phyloP scores from a whole-genome alignment of 2,329 filamentous ascomycete genomes.

The Cytospora mali region DNA sequence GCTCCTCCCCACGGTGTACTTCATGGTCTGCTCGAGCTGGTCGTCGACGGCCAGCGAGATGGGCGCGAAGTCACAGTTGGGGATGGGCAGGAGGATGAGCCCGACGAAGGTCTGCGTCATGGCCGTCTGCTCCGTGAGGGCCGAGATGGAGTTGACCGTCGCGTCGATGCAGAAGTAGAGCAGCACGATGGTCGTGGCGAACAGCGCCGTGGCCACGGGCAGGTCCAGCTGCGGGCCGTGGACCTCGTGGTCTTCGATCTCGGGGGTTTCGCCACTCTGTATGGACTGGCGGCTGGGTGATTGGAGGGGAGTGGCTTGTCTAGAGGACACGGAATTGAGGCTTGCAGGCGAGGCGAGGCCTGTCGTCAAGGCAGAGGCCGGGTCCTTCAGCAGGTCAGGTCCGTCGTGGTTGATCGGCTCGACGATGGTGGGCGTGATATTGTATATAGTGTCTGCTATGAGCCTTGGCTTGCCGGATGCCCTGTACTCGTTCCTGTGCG shows the following conservation, averaged over 20 bases:
- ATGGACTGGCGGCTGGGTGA: not conserved
- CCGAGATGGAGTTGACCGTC: conserved; percentile 10
- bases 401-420: not conserved
- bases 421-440: not conserved
- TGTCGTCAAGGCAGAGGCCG: not conserved
- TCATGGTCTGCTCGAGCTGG: conserved; percentile 17
- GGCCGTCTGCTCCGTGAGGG: conserved; percentile 12
- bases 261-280: not conserved
- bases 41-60: conserved; percentile 13
- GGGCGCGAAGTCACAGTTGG: conserved; percentile 15
- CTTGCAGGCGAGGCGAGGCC: not conserved
- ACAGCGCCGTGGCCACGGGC: conserved; percentile 3
- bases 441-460: not conserved
- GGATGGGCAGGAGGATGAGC: conserved; percentile 16
- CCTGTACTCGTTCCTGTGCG: conserved; percentile 8
- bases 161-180: conserved; percentile 21
- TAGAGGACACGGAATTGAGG: not conserved
- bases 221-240: conserved; percentile 6
- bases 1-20: conserved; percentile 11
- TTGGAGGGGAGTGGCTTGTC: not conserved
- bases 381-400: too few species aligned
- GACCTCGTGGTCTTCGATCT: not conserved
- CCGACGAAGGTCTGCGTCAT: conserved; percentile 17
- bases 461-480: not conserved
- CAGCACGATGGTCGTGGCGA: conserved; percentile 5